Conservation (phyloP, 2,329 filamentous ascomycete species). For the Elsinoe fawcettii region DNA sequence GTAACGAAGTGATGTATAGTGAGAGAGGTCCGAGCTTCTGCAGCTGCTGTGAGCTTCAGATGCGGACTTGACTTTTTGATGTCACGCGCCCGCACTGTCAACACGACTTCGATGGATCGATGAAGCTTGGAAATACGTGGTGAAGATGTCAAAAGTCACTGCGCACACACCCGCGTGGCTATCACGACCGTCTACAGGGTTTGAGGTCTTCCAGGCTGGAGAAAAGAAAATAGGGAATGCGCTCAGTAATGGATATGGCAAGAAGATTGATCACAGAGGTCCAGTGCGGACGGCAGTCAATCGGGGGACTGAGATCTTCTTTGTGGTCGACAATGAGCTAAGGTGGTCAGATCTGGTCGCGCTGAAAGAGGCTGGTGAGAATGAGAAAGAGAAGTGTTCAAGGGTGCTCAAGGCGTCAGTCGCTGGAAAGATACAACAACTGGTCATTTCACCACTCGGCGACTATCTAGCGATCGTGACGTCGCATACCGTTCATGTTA, state of each 20-base stretch:
- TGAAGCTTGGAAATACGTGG: neutral
- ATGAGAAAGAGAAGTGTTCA: conserved; percentile 15
- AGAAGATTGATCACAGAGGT: conserved; percentile 25
- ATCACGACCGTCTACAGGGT: conserved; percentile 65
- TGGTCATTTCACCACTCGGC: conserved; percentile 73
- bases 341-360: conserved; percentile 80
- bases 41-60: conserved; percentile 16
- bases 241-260: conserved; percentile 4
- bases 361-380: conserved; percentile 53
- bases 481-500: conserved; percentile 78
- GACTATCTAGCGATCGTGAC: conserved; percentile 81
- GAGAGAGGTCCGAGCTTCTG: conserved; percentile 6
- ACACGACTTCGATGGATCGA: neutral
- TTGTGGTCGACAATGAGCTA: conserved; percentile 80
- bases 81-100: neutral
- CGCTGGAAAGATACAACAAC: conserved; percentile 74
- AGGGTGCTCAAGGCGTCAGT: conserved; percentile 71
- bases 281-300: conserved; percentile 61
- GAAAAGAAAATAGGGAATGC: conserved; percentile 19
- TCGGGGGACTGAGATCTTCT: conserved; percentile 79
- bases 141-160: conserved; percentile 72
- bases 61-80: conserved; percentile 13
- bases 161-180: conserved; percentile 85
- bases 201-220: conserved; percentile 60
- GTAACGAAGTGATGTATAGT: neutral